These are phyloP conservation scores for Exophiala aquamarina DNA, from an alignment of 2,329 filamentous ascomycete genomes.

Conservation along the genomic window DNA sequence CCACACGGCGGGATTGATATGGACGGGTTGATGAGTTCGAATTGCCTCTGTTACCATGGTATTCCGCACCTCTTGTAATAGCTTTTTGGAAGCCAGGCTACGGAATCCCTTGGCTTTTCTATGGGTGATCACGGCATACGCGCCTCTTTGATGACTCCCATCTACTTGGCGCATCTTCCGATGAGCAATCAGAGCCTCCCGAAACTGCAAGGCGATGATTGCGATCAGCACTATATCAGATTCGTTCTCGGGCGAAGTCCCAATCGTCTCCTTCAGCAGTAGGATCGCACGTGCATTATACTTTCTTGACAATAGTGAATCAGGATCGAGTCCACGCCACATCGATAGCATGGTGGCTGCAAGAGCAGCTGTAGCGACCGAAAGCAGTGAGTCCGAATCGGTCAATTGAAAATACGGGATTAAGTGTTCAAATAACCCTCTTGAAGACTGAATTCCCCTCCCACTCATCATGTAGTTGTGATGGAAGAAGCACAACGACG, in stretches of 20 bases:
- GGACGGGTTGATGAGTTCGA: neutral
- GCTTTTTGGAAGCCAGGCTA: neutral
- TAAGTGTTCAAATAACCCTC: constrained; percentile 1
- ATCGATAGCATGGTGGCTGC: constrained; percentile 2
- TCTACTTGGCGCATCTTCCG: constrained; percentile 3
- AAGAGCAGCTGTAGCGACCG: neutral
- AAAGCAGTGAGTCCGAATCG: too few species aligned
- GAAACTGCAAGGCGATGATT: constrained; percentile 3
- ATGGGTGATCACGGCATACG: constrained; percentile 1
- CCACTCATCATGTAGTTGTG: constrained; percentile 3
- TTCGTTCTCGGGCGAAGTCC: neutral
- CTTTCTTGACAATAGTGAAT: constrained; percentile 1
- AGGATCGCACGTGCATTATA: constrained; percentile 1
- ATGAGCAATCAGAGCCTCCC: constrained; percentile 2
- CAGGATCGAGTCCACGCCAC: neutral
- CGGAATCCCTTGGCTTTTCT: constrained; percentile 3
- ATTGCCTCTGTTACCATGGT: constrained; percentile 4
- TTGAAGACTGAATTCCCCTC: constrained; percentile 1
- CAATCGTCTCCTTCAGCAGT: neutral
- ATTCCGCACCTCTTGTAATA: constrained; percentile 3
- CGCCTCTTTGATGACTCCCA: constrained; percentile 4
- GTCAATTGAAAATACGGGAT: too few species aligned
- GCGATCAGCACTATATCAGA: constrained; percentile 1
- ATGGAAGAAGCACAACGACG: constrained; percentile 3
- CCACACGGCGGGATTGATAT: constrained; percentile 1